Percentiles rank a stretch among this genome's conserved stretches.
These are phyloP conservation scores for Furcasterigmium furcatum DNA, from an alignment of 2,329 filamentous ascomycete species.

Conservation along the genomic window DNA sequence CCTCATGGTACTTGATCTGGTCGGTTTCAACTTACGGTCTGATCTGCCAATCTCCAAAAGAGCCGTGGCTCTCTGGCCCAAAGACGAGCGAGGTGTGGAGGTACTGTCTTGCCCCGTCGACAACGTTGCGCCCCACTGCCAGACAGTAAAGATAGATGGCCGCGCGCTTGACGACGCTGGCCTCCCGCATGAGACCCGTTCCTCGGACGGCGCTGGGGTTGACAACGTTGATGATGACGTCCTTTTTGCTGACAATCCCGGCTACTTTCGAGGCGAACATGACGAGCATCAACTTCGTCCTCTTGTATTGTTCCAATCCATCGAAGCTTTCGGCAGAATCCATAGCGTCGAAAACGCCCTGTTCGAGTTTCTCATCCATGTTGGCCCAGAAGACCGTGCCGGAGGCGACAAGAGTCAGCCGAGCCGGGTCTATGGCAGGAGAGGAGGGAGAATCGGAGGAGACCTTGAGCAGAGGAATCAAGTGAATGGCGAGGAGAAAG, in stretches of 20 bases:
- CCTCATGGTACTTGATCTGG: not conserved
- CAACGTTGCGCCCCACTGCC: not conserved
- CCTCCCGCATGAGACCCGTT: conserved; percentile 18
- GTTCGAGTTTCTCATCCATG: not conserved
- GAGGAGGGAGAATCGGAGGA: too few relatives aligned
- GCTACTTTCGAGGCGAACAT: conserved; percentile 33
- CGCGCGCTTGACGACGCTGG: conserved; percentile 23
- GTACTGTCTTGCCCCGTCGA: conserved; percentile 38
- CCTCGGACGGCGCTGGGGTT: conserved; percentile 26
- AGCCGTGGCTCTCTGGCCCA: conserved; percentile 47
- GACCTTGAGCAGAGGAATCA: conserved; percentile 23
- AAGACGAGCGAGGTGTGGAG: conserved; percentile 41
- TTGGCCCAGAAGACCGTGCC: not conserved
- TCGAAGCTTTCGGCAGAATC: not conserved
- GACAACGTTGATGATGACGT: conserved; percentile 32
- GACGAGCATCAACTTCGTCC: conserved; percentile 25
- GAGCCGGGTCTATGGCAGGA: too few relatives aligned
- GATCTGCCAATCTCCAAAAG: conserved; percentile 44
- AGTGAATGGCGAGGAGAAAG: conserved; percentile 24
- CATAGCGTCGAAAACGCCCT: not conserved
- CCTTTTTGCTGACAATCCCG: conserved; percentile 24
- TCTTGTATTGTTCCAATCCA: conserved; percentile 5
- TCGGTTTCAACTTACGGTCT: conserved; percentile 30
- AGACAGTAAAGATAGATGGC: not conserved
- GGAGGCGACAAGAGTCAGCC: not conserved